Evolutionary conservation across 768 basidiomycete genomes (phyloP), one percentile per base, ranked within the genome.

Genomic region (Crepidotus variabilis): DNA sequence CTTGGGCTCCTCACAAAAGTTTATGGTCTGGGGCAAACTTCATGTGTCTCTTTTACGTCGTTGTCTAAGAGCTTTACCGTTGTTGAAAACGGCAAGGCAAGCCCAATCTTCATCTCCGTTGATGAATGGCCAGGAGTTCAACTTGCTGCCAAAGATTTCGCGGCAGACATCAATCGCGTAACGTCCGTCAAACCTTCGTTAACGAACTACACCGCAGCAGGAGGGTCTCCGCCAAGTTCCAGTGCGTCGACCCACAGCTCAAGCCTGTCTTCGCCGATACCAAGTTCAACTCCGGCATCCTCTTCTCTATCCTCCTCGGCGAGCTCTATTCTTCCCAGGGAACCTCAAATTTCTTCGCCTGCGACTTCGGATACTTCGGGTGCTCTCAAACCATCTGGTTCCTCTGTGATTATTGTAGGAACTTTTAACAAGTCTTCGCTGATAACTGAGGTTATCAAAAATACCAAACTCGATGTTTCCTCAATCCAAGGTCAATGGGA

Each of bases 71-170:
- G 69, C 0, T 79, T 86, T 62, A 63, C 78, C 4, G 66, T 83
- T 53, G 79, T 82, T 45, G 68, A 67, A 58, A 73, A 73, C 45
- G 70, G 75, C 51, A 70, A 70, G 24, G 83, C 78, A 1, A 72
- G 80, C 1, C 79, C 80, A 2, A 72, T 85, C 20, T 67, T 82
- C 43, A 69, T 80, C 39, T 78, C 82, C 11, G 59, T 73, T 0
- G 83, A 84, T 51, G 85, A 87, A 50, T 86, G 82, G 81, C 78
- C 81, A 14, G 83, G 83, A 39, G 83, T 87, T 1, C 84, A 83
- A 51, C 74, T 81, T 32, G 85, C 83, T 1, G 85, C 82, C 3
- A 61, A 73, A 6, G 81, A 84, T 61, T 87, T 90, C 63, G 82
- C 75, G 1, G 64, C 74, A 16, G 87, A 90, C 66, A 82, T 90